Conservation (phyloP, 1,284 basidiomycete species). For the Volvariella volvacea region DNA sequence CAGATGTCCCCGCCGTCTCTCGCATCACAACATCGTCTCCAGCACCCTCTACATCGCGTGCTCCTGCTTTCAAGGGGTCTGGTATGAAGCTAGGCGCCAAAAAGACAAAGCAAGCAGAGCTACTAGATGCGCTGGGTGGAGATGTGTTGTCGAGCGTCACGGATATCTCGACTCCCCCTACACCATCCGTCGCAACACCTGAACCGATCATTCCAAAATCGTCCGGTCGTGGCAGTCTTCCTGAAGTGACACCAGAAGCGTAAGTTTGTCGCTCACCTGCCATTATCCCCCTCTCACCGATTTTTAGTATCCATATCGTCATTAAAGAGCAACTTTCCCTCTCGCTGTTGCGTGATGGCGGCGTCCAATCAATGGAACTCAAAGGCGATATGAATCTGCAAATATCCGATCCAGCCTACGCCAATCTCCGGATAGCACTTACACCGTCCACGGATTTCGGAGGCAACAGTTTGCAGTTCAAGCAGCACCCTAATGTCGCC, state of each 20-base stretch:
- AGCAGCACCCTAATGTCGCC: constrained; percentile 93
- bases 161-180: constrained; percentile 51
- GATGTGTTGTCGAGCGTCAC: constrained; percentile 63
- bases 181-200: constrained; percentile 40
- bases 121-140: constrained; percentile 83
- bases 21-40: constrained; percentile 43
- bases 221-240: constrained; percentile 55
- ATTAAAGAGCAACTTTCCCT: constrained; percentile 83
- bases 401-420: constrained; percentile 72
- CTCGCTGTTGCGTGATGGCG: constrained; percentile 84
- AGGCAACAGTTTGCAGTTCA: constrained; percentile 79
- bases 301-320: constrained; percentile 72
- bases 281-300: constrained; percentile 1
- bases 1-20: constrained; percentile 33
- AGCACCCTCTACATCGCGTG: constrained; percentile 42
- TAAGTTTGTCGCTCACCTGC: constrained; percentile 21
- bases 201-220: constrained; percentile 30
- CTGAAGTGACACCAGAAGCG: constrained; percentile 77
- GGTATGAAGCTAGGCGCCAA: constrained; percentile 98
- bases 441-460: constrained; percentile 60
- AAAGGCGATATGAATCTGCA: constrained; percentile 89
- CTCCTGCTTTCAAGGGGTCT: constrained; percentile 86
- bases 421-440: constrained; percentile 75
- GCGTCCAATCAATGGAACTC: constrained; percentile 83
- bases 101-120: constrained; percentile 82